A percentile compares a stretch with the other conserved stretches of the same genome.
Evolutionary conservation across 371 early-diverging fungal species (phyloP).

Genomic region (Mortierella sp.): DNA sequence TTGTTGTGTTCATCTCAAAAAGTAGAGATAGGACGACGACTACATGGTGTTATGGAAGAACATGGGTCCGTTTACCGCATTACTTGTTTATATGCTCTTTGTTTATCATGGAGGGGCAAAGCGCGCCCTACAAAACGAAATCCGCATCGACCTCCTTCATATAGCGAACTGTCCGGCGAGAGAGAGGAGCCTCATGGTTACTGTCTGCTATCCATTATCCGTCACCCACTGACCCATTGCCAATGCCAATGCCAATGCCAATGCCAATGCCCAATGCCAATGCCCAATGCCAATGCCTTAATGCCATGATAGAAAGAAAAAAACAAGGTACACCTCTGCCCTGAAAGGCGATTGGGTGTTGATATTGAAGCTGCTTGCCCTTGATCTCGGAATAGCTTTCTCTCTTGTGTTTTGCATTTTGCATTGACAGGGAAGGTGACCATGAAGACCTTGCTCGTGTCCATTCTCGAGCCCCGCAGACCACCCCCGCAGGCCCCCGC

Average conservation of each 20-base stretch:
- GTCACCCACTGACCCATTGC: no score
- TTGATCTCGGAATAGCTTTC: no score
- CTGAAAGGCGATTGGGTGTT: no score
- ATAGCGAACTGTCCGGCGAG: background rate
- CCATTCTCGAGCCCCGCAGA: background rate
- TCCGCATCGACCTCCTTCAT: background rate
- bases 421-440: background rate
- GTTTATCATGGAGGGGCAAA: background rate
- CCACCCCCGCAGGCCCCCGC: constrained; percentile 1
- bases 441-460: background rate
- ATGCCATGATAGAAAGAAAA: no score
- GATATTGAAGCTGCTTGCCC: no score
- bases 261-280: no score
- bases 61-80: background rate
- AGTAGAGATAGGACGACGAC: background rate
- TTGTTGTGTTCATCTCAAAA: background rate
- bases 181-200: no score
- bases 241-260: no score
- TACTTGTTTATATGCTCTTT: background rate
- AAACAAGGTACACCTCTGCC: no score
- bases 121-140: background rate
- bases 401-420: background rate
- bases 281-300: no score
- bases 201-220: no score
- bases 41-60: background rate